Evolutionary conservation across 495 filamentous ascomycete species (phyloP).

Genomic region (Penicillium riverlandense): DNA sequence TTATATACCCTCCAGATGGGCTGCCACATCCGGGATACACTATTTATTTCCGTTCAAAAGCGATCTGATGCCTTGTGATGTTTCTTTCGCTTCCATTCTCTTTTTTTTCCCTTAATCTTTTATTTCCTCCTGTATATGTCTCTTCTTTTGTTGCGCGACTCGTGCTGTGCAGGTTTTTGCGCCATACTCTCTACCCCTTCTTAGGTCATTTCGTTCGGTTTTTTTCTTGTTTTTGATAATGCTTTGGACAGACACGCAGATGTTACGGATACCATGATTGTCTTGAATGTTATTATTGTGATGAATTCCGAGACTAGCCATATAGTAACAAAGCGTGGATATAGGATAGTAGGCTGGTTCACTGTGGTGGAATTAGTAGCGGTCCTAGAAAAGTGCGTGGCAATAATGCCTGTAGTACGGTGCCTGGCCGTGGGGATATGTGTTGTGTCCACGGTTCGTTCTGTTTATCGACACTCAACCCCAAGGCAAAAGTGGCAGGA

Average conservation of each 20-base stretch:
- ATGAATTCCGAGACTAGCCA: too few species aligned
- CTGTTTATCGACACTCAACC: neutral
- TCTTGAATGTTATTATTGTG: neutral
- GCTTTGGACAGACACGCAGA: conserved; percentile 6
- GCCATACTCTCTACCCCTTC: too few species aligned
- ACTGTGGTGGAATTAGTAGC: too few species aligned
- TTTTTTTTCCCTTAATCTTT: neutral
- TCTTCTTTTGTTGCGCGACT: neutral
- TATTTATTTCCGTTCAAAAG: conserved; percentile 8
- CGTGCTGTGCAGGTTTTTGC: too few species aligned
- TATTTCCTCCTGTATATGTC: neutral
- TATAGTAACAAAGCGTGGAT: too few species aligned
- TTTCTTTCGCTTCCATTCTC: neutral
- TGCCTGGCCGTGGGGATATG: neutral
- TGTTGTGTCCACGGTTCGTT: neutral
- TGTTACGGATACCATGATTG: conserved; percentile 25
- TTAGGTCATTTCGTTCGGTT: too few species aligned
- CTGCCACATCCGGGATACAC: neutral
- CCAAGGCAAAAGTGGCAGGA: too few species aligned
- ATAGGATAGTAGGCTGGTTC: too few species aligned
- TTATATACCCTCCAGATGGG: conserved; percentile 11
- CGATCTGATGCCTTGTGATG: neutral
- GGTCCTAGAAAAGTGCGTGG: neutral
- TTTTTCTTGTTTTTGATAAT: conserved; percentile 10
- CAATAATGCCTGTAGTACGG: neutral